phyloP scores from a whole-genome alignment of 257 asterid genomes.

The Solanum sejunctum region DNA sequence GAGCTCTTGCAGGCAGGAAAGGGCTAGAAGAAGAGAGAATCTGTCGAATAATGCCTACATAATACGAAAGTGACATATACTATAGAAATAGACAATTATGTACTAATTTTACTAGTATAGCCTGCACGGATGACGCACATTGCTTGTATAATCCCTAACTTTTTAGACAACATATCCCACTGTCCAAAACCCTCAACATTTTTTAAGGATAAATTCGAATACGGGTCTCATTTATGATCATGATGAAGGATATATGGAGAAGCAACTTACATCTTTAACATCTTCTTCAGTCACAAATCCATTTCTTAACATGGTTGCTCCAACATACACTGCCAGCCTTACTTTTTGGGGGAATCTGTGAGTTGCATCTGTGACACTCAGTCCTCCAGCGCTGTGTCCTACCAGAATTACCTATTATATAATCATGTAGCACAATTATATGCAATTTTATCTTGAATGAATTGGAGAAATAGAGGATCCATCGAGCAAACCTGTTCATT shows the following conservation, averaged over 20 bases:
- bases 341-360: conserved; percentile 42
- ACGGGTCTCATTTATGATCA: background rate
- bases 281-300: conserved; percentile 41
- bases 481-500: conserved; percentile 21
- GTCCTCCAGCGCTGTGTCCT: conserved; percentile 78
- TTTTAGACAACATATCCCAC: background rate
- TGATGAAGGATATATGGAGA: background rate
- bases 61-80: background rate
- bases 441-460: background rate
- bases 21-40: background rate
- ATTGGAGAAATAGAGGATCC: background rate
- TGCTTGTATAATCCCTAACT: background rate
- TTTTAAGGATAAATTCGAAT: too few relatives aligned
- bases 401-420: conserved; percentile 50
- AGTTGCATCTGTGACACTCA: conserved; percentile 42
- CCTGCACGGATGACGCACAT: background rate
- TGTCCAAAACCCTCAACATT: background rate
- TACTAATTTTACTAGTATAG: background rate
- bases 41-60: background rate
- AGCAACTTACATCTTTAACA: conserved; percentile 30
- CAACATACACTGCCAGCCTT: conserved; percentile 43
- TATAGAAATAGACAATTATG: background rate
- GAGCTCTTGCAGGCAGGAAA: background rate
- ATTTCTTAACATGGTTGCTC: conserved; percentile 52
- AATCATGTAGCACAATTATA: background rate